Evolutionary conservation across 495 filamentous ascomycete species (phyloP), one percentile per base, ranked within the genome.

Genomic region (Hypoxylon fuscum): DNA sequence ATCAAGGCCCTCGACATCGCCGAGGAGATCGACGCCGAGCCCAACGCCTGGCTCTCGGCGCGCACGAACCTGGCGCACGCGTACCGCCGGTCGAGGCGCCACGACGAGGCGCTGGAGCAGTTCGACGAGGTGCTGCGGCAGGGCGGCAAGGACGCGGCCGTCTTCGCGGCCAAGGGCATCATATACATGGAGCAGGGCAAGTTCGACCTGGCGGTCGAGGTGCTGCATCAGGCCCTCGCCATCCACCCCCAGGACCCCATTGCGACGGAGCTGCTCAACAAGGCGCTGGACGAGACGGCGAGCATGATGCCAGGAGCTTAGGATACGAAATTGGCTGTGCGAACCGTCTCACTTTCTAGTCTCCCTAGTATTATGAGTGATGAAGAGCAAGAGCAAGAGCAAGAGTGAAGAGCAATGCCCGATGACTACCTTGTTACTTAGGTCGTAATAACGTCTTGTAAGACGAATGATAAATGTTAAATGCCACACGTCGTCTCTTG

Each of bases 41-140:
- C 90, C 0, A 81, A 85, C 34, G 91, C 94, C 2, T 97, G 92
- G 92, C 79, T 96, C 1, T 87, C 93, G 3, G 93, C 92, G 2
- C 86, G 91, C 23, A 90, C 90, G 4, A 98, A 98, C 59, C 79
- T 98, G 22, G 95, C 85, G 2, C 96, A 98, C 69, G 91, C 93
- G 0, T 86, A 91, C 55, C 85, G 95, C 12, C 87, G 92, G 5
- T 67, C 88, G 49, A 83, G 87, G n/a, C 77, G 83, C 42, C 82
- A 89, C 62, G 81, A 87, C 14, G 83, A 90, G 23, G 89, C 94
- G 0, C 80, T 98, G 4, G 79, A 78, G 1, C 83, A 93, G 68
- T 97, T 96, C 48, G 86, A 92, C 43, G 87, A 91, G 64, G 93
- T 97, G 66, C 82, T 93, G 22, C 81, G 90, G 5, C 83, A 89